phyloP scores from a whole-genome alignment of 176 grass and related monocot genomes.

The Tillandsia leiboldiana region DNA sequence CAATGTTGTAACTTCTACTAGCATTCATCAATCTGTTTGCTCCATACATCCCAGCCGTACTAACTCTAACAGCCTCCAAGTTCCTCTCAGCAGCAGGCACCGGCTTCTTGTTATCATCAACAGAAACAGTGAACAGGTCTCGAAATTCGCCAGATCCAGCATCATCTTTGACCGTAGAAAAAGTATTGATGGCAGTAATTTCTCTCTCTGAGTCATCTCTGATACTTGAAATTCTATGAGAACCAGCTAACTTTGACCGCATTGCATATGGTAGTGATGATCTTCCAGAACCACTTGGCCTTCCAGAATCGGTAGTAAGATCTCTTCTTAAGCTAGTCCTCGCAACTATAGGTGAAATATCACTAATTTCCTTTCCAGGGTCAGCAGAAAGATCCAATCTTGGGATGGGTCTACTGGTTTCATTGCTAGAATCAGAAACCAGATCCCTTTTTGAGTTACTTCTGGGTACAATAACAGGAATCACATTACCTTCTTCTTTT shows the following conservation, averaged over 20 bases:
- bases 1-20: conserved; percentile 22
- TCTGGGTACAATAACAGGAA: conserved; percentile 14
- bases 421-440: conserved; percentile 18
- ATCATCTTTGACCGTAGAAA: conserved; percentile 17
- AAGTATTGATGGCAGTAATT: conserved; percentile 14
- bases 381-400: conserved; percentile 11
- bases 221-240: conserved; percentile 13
- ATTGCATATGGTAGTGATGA: background rate
- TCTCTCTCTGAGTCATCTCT: conserved; percentile 37
- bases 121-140: conserved; percentile 15
- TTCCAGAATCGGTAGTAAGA: conserved; percentile 14
- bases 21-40: conserved; percentile 21
- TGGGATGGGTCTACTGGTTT: conserved; percentile 16
- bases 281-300: conserved; percentile 10
- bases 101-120: conserved; percentile 20
- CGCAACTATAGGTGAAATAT: conserved; percentile 5
- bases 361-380: conserved; percentile 19
- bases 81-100: conserved; percentile 21
- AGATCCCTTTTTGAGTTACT: conserved; percentile 16
- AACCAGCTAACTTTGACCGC: conserved; percentile 34
- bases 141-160: conserved; percentile 29
- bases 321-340: conserved; percentile 8
- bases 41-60: conserved; percentile 15
- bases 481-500: conserved; percentile 8
- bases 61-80: conserved; percentile 16